Base-by-base conservation (phyloP, 352 stramenopile genomes). In the Phytophthora agathidicida region DNA sequence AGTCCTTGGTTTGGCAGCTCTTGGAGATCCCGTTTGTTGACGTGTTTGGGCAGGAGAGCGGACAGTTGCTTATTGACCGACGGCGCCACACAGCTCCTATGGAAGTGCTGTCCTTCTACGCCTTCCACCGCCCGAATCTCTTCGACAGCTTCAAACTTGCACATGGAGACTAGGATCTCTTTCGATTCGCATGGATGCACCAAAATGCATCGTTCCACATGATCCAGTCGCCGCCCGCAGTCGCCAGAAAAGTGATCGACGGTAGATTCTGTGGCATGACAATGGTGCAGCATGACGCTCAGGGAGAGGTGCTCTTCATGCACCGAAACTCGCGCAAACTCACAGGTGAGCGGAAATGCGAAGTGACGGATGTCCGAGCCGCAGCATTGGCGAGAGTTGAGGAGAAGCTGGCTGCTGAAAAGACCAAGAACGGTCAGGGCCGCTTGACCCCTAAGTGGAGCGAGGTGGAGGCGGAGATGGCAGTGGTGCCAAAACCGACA, bases 41-140 rank as follows among this genome's bases (percentile, higher is more conserved):
- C 63, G 83, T 81, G 76, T 85, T 86, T 50, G 78, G 86, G 51
- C 78, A 88, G 64, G 78, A 88, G 47, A 86, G 75, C 31, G 76
- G 76, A 9, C 78, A 88, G 48, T 19, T 88, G 8, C 55, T 86
- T 17, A 68, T 88, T 26, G 66, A 86, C 37, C 65, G 68, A 14
- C 41, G 44, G 31, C 78, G 71, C n/a, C 66, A 72, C 39, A 37
- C 61, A 0, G 45, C 32, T 16, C 51, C 75, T 20, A 55, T 83
- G 32, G 37, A 71, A 19, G 39, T 71, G 4, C 50, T 88, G 13
- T 51, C 61, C 20, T 71, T 75, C 30, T 83, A 79, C 41, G 48
- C 62, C 10, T 85, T 83, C 28, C 72, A 75, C 16, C 55, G 51
- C 1, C 77, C 77, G 1, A 76, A 61, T 28, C 45, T 76, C 24